These are phyloP conservation scores for Candida tammaniensis DNA, from an alignment of 805 yeast species.

Conservation along the genomic window DNA sequence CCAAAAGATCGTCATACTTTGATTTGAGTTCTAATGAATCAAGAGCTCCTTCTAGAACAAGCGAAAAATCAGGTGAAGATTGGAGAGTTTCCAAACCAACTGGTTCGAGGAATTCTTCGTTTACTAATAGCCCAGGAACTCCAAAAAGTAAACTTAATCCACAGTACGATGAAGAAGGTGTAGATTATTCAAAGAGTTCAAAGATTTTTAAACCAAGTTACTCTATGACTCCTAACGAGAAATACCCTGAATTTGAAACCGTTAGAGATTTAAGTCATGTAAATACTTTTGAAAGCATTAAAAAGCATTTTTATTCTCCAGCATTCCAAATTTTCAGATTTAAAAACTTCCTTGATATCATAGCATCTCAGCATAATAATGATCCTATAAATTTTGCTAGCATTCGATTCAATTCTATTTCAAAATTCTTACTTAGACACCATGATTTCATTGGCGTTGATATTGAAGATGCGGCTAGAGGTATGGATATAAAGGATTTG, in stretches of 20 bases:
- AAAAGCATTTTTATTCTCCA: constrained; percentile 22
- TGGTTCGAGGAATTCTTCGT: too few relatives aligned
- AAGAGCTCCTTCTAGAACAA: too few relatives aligned
- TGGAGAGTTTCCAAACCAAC: too few relatives aligned
- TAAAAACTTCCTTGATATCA: constrained; percentile 27
- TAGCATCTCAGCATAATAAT: constrained; percentile 27
- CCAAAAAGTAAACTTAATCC: constrained; percentile 6
- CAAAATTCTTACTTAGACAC: constrained; percentile 13
- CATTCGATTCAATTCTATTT: constrained; percentile 14
- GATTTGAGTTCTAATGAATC: too few relatives aligned
- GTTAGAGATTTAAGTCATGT: constrained; percentile 21
- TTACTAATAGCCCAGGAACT: constrained; percentile 9
- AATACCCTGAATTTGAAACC: constrained; percentile 13
- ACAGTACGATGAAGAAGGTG: constrained; percentile 7
- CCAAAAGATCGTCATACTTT: neutral
- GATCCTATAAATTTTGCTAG: constrained; percentile 40
- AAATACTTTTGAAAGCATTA: constrained; percentile 24
- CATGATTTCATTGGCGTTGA: constrained; percentile 17
- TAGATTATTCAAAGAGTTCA: constrained; percentile 6
- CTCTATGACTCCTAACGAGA: constrained; percentile 9
- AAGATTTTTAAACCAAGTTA: constrained; percentile 14
- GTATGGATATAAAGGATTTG: constrained; percentile 21
- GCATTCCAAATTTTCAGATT: constrained; percentile 28
- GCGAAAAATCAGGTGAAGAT: too few relatives aligned
- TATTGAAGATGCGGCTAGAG: constrained; percentile 15